Evolutionary conservation across 2,329 filamentous ascomycete species (phyloP).

Genomic region (Ciborinia camelliae): DNA sequence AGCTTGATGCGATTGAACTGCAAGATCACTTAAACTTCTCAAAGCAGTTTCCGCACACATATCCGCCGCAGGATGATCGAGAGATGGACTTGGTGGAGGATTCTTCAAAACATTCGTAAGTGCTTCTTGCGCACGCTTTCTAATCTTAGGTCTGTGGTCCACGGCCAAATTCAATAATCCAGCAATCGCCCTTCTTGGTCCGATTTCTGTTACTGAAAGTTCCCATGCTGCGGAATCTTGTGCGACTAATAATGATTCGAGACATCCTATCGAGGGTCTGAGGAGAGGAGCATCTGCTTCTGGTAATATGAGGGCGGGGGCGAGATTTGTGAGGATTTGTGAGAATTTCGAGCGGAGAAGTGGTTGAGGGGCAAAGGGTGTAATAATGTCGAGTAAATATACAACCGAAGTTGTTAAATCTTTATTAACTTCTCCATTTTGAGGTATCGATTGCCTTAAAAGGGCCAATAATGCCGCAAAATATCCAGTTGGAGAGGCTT

Average conservation of each 20-base stretch:
- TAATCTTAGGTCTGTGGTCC: conserved; percentile 86
- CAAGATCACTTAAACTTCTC: conserved; percentile 72
- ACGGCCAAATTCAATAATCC: conserved; percentile 81
- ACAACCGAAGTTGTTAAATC: conserved; percentile 83
- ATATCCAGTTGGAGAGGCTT: conserved; percentile 83
- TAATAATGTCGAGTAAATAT: conserved; percentile 92
- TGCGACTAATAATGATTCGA: conserved; percentile 85
- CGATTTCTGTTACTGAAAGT: conserved; percentile 75
- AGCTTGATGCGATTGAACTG: conserved; percentile 56
- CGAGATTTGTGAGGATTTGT: conserved; percentile 83
- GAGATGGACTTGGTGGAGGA: conserved; percentile 82
- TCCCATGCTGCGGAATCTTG: conserved; percentile 90
- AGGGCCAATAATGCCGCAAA: conserved; percentile 93
- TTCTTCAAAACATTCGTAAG: conserved; percentile 77
- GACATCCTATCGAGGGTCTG: conserved; percentile 82
- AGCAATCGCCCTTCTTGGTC: conserved; percentile 81
- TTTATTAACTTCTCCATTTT: conserved; percentile 66
- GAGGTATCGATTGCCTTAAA: conserved; percentile 70
- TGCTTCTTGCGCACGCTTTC: conserved; percentile 89
- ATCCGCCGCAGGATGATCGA: conserved; percentile 92
- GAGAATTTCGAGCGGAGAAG: conserved; percentile 93
- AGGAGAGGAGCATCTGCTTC: conserved; percentile 86
- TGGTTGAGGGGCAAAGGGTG: conserved; percentile 76
- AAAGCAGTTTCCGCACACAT: conserved; percentile 93
- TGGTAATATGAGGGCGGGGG: conserved; percentile 73